Percentiles rank a stretch among this genome's conserved stretches.
phyloP scores from a whole-genome alignment of 73 alveolate species.

The Blepharisma japonicum region DNA sequence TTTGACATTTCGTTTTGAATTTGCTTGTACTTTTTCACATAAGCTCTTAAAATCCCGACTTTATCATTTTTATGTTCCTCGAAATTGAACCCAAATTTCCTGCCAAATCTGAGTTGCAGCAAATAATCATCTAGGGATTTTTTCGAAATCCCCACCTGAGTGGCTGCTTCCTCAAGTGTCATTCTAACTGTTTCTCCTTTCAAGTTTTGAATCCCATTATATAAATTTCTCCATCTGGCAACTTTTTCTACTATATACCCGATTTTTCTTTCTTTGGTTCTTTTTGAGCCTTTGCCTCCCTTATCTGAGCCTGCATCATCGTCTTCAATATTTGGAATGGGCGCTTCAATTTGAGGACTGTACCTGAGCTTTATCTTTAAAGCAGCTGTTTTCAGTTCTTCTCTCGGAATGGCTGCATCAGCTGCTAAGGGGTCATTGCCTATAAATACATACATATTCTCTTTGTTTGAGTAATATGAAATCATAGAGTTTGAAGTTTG shows the following conservation, averaged over 20 bases:
- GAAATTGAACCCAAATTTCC: slow-evolving; percentile 90
- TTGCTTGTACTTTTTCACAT: slow-evolving; percentile 74
- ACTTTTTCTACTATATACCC: slow-evolving; percentile 96
- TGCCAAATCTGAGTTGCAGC: slow-evolving; percentile 68
- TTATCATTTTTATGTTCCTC: slow-evolving; percentile 94
- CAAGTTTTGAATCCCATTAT: slow-evolving; percentile 84
- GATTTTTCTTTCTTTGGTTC: slow-evolving; percentile 96
- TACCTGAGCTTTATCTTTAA: slow-evolving; percentile 6
- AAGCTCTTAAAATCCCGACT: slow-evolving; percentile 92
- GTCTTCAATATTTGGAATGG: background rate
- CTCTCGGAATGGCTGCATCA: background rate
- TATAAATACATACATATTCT: too few relatives aligned
- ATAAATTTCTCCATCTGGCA: slow-evolving; percentile 93
- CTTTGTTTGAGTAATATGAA: too few relatives aligned
- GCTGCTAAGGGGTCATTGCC: too few relatives aligned
- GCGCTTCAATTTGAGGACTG: background rate
- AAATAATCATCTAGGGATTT: slow-evolving; percentile 92
- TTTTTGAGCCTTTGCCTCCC: slow-evolving; percentile 42
- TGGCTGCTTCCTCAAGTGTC: slow-evolving; percentile 93
- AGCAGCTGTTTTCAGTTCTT: background rate
- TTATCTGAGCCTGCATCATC: slow-evolving; percentile 29
- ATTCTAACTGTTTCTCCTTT: slow-evolving; percentile 55
- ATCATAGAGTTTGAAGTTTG: too few relatives aligned
- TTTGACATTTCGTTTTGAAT: background rate
- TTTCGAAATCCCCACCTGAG: slow-evolving; percentile 80